A percentile compares a stretch with the other conserved stretches of the same genome.
Conservation (phyloP, 2,329 filamentous ascomycete genomes). For the Penicillium oxalicum region DNA sequence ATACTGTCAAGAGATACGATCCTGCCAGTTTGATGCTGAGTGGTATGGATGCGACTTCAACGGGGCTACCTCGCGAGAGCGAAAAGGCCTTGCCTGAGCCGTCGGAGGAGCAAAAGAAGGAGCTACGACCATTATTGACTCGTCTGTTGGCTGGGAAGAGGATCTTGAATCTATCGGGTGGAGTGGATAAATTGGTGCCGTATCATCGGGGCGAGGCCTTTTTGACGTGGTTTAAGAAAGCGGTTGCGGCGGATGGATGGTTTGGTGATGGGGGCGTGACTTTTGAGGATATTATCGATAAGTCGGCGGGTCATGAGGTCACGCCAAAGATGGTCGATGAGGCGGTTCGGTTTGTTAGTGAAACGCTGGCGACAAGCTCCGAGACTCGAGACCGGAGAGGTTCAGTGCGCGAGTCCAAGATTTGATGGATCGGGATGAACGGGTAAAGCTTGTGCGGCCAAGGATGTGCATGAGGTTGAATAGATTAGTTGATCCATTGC, state of each 20-base stretch:
- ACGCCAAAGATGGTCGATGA: slow-evolving; percentile 51
- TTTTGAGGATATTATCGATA: slow-evolving; percentile 54
- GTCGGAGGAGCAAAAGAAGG: slow-evolving; percentile 39
- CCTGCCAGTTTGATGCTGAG: slow-evolving; percentile 69
- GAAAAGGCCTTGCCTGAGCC: slow-evolving; percentile 28
- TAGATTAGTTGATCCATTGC: background rate
- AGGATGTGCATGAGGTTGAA: background rate
- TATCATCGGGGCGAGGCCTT: slow-evolving; percentile 53
- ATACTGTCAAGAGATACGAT: slow-evolving; percentile 60
- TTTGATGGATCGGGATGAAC: slow-evolving; percentile 13
- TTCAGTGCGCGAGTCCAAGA: slow-evolving; percentile 33
- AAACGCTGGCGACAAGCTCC: slow-evolving; percentile 31
- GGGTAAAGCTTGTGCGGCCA: too few relatives aligned
- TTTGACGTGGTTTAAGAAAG: slow-evolving; percentile 50
- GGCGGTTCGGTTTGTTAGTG: slow-evolving; percentile 49
- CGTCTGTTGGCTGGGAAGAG: slow-evolving; percentile 46
- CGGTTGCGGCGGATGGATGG: slow-evolving; percentile 38
- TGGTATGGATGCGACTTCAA: slow-evolving; percentile 27
- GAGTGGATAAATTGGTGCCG: slow-evolving; percentile 56
- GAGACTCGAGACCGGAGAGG: slow-evolving; percentile 16
- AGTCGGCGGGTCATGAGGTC: slow-evolving; percentile 54
- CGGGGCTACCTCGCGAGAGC: slow-evolving; percentile 24
- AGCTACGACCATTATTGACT: slow-evolving; percentile 40
- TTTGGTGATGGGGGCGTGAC: slow-evolving; percentile 47
- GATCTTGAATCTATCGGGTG: slow-evolving; percentile 50